Conservation (phyloP, 2,329 filamentous ascomycete species). For the Fusarium fujikuroi region DNA sequence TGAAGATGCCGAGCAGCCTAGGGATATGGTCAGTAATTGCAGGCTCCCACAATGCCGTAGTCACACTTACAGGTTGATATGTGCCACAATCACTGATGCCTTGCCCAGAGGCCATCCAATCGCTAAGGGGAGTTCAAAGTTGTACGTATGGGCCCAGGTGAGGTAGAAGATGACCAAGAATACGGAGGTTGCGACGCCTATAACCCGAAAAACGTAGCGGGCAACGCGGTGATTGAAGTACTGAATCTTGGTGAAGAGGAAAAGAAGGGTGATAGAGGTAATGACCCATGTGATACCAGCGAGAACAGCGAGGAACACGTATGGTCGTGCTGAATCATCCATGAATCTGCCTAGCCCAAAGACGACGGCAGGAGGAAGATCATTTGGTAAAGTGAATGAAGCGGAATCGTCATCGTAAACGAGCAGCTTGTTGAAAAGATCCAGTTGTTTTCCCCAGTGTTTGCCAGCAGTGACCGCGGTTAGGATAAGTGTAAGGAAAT, state of each 20-base stretch:
- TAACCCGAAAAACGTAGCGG: constrained; percentile 41
- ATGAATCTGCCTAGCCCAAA: not conserved
- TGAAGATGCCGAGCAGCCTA: constrained; percentile 36
- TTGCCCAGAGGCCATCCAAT: not conserved
- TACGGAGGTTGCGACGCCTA: constrained; percentile 39
- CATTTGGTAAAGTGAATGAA: no score
- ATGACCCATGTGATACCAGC: constrained; percentile 26
- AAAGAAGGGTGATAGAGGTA: constrained; percentile 23
- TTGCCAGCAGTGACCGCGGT: constrained; percentile 16
- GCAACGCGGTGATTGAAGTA: constrained; percentile 8
- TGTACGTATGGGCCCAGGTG: not conserved
- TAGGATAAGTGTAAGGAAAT: constrained; percentile 38
- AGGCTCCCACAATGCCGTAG: not conserved
- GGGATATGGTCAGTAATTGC: constrained; percentile 16
- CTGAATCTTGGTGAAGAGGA: constrained; percentile 9
- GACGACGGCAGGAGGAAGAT: not conserved
- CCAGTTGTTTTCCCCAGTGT: not conserved
- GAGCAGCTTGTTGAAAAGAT: no score
- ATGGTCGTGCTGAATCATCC: constrained; percentile 16
- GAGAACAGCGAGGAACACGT: constrained; percentile 31
- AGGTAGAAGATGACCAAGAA: constrained; percentile 17
- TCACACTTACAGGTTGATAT: constrained; percentile 43
- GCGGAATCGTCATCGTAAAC: no score
- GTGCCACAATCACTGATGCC: constrained; percentile 23
- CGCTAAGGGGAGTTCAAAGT: not conserved